Base-by-base conservation (phyloP, 495 filamentous ascomycete species). In the Trichoderma erinaceum region DNA sequence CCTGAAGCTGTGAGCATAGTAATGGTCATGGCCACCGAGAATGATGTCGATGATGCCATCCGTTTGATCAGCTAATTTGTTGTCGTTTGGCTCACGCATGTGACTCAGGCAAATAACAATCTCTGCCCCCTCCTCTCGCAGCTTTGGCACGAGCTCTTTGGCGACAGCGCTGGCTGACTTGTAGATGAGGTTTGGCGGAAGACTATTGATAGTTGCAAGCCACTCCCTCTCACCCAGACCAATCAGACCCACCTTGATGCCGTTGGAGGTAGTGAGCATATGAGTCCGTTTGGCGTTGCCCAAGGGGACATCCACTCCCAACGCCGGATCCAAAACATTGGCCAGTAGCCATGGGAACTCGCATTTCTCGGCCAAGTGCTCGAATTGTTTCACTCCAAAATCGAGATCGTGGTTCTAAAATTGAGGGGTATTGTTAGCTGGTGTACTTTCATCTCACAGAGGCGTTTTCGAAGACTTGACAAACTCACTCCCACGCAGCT, bases 11-110 rank as follows among this genome's bases (percentile, higher is more conserved):
- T 97, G 92, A 41, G 81, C 82, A 71, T 97, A 97, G 74, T 89
- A 93, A 72, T 97, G 93, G 69, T 97, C 93, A 71, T 97, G 93
- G 4, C 93, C 93, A 52, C 93, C 92, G 1, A 97, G 81, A 32
- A 97, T 89, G 35, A 96, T 83, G 74, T 97, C 93, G 32, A 96
- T 87, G 16, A 89, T 74, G 0, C 89, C 91, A 11, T 83, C 79
- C 0, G 88, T 81, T 56, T 88, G 86, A 65, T 86, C 80, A 0
- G 93, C 92, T 8, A 97, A 77, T 76, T 94, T 95, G 69, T 89
- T 83, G 74, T 92, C 90, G 71, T 92, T 96, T 12, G 92, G 92
- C 73, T 96, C 91, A 41, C 92, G 85, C 80, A 90, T 88, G 74
- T 97, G 93, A 0, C 91, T 93, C 5, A 97, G 79, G 0, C 89